phyloP scores from a whole-genome alignment of 108 stramenopile species.

The Cyclotella cryptica region DNA sequence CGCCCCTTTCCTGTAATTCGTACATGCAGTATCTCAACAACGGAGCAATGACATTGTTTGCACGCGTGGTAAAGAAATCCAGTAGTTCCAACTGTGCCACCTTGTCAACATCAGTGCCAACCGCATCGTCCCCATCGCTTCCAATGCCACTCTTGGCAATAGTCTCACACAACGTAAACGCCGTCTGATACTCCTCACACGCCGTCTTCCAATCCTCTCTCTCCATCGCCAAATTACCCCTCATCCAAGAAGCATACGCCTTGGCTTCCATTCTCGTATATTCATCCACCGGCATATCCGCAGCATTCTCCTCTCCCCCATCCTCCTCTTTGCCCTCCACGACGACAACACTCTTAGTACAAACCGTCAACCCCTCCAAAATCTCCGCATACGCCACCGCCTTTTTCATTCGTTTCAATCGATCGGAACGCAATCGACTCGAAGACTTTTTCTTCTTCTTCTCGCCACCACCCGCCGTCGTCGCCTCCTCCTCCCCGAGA shows the following conservation, averaged over 20 bases:
- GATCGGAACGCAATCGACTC: constrained; percentile 50
- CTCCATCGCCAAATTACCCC: constrained; percentile 64
- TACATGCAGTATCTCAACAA: constrained; percentile 72
- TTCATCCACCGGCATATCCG: constrained; percentile 45
- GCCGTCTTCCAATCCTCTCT: constrained; percentile 49
- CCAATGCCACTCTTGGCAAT: constrained; percentile 15
- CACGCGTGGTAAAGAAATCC: constrained; percentile 79
- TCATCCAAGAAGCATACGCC: constrained; percentile 80
- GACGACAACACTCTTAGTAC: constrained; percentile 8
- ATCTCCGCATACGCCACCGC: constrained; percentile 59
- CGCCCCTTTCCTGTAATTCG: constrained; percentile 34
- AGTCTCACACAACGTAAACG: constrained; percentile 47
- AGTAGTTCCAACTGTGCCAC: constrained; percentile 56
- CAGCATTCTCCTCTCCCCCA: not conserved
- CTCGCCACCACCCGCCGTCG: constrained; percentile 11
- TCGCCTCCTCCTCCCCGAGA: too few species aligned
- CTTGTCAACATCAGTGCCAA: constrained; percentile 20
- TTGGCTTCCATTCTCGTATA: constrained; percentile 63
- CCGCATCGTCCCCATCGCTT: constrained; percentile 25
- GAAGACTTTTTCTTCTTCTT: constrained; percentile 13
- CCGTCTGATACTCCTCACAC: constrained; percentile 60
- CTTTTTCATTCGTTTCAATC: constrained; percentile 66
- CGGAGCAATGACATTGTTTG: constrained; percentile 73
- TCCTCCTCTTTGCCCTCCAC: constrained; percentile 7
- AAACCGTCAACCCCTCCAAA: constrained; percentile 41